A percentile compares a stretch with the other conserved stretches of the same genome.
Conservation (phyloP, 495 filamentous ascomycete genomes). For the Darksidea phi region DNA sequence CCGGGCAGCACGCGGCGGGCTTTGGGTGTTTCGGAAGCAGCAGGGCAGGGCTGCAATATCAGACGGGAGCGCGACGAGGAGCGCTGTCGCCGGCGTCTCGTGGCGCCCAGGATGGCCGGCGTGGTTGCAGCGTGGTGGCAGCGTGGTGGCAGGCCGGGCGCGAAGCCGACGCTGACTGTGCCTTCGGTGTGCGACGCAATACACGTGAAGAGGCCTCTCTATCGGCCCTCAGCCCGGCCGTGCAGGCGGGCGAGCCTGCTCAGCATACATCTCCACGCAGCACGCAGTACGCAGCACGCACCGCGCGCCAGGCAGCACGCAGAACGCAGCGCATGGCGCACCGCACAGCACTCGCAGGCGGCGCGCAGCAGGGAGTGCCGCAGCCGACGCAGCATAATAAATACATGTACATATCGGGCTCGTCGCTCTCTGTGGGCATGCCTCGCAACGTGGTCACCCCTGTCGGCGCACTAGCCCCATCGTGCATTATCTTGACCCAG, state of each 20-base stretch:
- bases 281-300: too few relatives aligned
- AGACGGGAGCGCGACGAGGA: conserved; percentile 24
- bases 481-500: conserved; percentile 26
- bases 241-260: too few relatives aligned
- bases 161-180: conserved; percentile 21
- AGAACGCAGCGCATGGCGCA: too few relatives aligned
- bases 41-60: conserved; percentile 6
- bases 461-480: conserved; percentile 21
- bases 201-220: conserved; percentile 17
- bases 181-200: conserved; percentile 27
- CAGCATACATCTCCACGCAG: too few relatives aligned
- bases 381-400: too few relatives aligned
- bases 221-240: neutral
- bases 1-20: neutral
- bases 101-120: conserved; percentile 7
- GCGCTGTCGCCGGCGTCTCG: conserved; percentile 18
- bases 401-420: too few relatives aligned
- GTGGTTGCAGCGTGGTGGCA: neutral
- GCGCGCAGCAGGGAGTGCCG: neutral
- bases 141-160: neutral
- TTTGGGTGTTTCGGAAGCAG: conserved; percentile 12
- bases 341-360: too few relatives aligned
- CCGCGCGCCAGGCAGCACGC: too few relatives aligned
- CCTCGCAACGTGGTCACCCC: conserved; percentile 22
- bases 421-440: too few relatives aligned